Base-by-base conservation (phyloP, 139 green algal genomes). In the Coelastrella sp. region DNA sequence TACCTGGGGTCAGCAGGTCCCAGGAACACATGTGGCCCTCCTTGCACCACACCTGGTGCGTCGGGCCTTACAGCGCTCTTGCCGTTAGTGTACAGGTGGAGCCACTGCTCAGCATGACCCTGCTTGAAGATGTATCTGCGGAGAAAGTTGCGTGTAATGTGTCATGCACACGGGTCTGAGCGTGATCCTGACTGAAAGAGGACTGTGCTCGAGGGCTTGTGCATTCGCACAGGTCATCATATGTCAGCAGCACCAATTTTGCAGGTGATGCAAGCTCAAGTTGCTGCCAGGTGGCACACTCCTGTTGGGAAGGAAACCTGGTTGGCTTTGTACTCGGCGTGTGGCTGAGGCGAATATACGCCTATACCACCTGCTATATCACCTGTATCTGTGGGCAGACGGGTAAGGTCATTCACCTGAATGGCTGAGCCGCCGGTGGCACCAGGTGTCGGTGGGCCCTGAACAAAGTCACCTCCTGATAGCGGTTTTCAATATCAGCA, bases 381-480 rank as follows among this genome's bases (percentile, higher is more conserved):
- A 71, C 0, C 61, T 71, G 61, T 13, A 19, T 71, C 10, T 71
- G 61, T 71, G 11, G 61, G 11, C 61, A 13, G 10, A 19, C 8
- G 0, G 61, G 61, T 71, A 13, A 19, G 61, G 11, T 71, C 61
- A 71, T 13, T 71, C 56, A 80, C 83, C 83, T 80, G 85, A 76
- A 91, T 61, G 87, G 78, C n/a, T 91, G 87, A 20, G 54, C 47
- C 5, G 22, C 65, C 47, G 87, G 77, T 74, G 77, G 77, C 77
- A 86, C 87, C 64, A 94, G 92, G 92, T 96, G 92, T 80, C 95
- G 93, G 92, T 96, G 94, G 10, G 80, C 87, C 5, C 94, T 88
- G 87, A 96, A 96, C 76, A 96, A 80, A 5, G 94, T 95, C 5
- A 96, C 92, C 85, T 96, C 86, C 80, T 96, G 90, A 10, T 91